These are phyloP conservation scores for Endotrypanum monterogeii DNA, from an alignment of 208 protist genomes.

Conservation along the genomic window DNA sequence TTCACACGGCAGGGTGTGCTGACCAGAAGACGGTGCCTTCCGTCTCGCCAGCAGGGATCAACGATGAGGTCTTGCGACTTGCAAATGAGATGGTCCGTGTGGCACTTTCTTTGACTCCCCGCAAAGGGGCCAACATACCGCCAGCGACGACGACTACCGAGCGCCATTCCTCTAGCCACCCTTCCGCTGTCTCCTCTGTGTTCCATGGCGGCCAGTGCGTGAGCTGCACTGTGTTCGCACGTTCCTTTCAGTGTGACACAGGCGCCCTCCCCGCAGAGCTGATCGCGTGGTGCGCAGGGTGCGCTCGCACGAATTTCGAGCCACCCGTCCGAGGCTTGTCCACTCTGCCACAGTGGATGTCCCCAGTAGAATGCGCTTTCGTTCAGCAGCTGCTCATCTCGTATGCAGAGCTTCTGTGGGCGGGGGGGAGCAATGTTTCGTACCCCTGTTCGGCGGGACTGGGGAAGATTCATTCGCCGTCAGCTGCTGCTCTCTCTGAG, in stretches of 20 bases:
- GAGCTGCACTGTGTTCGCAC: slow-evolving; percentile 27
- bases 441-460: background rate
- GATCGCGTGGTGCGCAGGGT: slow-evolving; percentile 24
- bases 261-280: slow-evolving; percentile 38
- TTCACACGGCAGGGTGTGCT: background rate
- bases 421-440: background rate
- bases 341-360: slow-evolving; percentile 25
- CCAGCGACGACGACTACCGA: background rate
- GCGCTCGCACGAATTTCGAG: slow-evolving; percentile 3
- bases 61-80: slow-evolving; percentile 1
- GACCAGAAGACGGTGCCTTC: background rate
- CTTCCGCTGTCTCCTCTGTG: background rate
- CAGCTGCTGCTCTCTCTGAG: slow-evolving; percentile 5
- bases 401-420: slow-evolving; percentile 8
- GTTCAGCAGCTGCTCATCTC: slow-evolving; percentile 22
- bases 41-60: background rate
- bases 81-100: slow-evolving; percentile 25
- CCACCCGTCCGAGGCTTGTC: slow-evolving; percentile 1
- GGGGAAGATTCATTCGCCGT: background rate
- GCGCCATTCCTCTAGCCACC: background rate
- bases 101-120: slow-evolving; percentile 6
- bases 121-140: background rate
- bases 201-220: background rate
- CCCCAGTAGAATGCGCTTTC: slow-evolving; percentile 29
- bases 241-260: slow-evolving; percentile 32